Evolutionary conservation across 352 stramenopile genomes (phyloP), one percentile per base, ranked within the genome.

Genomic region (Pythium folliculosum): DNA sequence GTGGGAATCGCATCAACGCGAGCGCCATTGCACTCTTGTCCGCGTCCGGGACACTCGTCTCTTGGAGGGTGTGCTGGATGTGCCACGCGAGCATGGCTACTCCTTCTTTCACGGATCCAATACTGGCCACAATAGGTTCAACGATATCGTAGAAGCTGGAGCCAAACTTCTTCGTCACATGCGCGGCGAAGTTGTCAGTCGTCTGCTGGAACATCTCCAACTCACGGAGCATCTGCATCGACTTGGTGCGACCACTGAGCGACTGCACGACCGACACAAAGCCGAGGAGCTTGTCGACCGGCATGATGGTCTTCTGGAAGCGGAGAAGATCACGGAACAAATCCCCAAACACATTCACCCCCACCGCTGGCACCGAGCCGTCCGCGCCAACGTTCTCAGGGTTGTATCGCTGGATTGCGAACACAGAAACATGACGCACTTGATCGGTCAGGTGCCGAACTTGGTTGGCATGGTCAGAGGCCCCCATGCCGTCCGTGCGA

Each of bases 141-240:
- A 96, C 60, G 16, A 97, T 81, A 71, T 97, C 91, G 35, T 81
- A 77, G 63, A 95, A 97, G 32, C 75, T 86, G 19, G 79, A 76
- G 0, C 66, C 72, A 75, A 88, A 97, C 62, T 93, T 92, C 43
- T 80, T 79, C 9, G 73, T 67, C 37, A 96, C 27, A 57, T 91
- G 88, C 35, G 72, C 55, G 21, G 89, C 27, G 48, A 95, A 95
- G 57, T 80, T 95, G 19, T 95, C 84, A 9, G 86, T 94, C 8
- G 88, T 96, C 50, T 95, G 86, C 63, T 97, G 87, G 48, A 97
- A 92, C 80, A 94, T 90, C n/a, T 92, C 82, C 13, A 95, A 55
- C 45, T 96, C 89, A 23, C 88, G 85, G 23, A 92, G 65, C n/a
- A 96, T 51, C 43, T 96, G 86, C 17, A 80, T 74, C 14, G 78